phyloP scores from a whole-genome alignment of 1,284 basidiomycete species.

The Polyporus tsugae region DNA sequence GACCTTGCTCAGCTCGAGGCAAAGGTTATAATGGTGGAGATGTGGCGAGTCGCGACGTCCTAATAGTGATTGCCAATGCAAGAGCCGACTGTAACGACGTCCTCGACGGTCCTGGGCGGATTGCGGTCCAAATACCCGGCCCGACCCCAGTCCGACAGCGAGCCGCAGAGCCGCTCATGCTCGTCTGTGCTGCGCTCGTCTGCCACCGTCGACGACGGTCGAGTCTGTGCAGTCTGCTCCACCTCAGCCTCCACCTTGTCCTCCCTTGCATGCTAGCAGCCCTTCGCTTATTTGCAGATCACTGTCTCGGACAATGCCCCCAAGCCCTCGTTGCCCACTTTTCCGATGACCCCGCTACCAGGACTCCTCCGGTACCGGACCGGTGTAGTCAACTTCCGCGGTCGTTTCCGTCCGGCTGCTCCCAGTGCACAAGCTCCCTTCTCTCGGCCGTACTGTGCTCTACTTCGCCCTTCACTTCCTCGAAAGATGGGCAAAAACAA shows the following conservation, averaged over 20 bases:
- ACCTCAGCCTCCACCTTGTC: neutral
- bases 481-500: slow-evolving; percentile 46
- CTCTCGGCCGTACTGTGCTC: slow-evolving; percentile 2
- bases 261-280: neutral
- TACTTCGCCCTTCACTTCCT: neutral
- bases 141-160: too few relatives aligned
- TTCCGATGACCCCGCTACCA: neutral
- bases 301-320: neutral
- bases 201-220: too few relatives aligned
- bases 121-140: too few relatives aligned
- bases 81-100: too few relatives aligned
- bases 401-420: neutral
- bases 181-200: too few relatives aligned
- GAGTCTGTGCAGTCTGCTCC: neutral
- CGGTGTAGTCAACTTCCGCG: neutral
- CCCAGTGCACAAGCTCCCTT: neutral
- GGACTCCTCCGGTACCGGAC: slow-evolving; percentile 2
- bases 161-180: too few relatives aligned
- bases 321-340: neutral
- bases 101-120: too few relatives aligned
- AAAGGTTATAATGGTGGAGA: too few relatives aligned
- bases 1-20: too few relatives aligned
- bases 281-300: neutral
- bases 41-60: too few relatives aligned
- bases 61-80: too few relatives aligned